Conservation (phyloP, 176 grass and related monocot species). For the Triticum timopheevii region DNA sequence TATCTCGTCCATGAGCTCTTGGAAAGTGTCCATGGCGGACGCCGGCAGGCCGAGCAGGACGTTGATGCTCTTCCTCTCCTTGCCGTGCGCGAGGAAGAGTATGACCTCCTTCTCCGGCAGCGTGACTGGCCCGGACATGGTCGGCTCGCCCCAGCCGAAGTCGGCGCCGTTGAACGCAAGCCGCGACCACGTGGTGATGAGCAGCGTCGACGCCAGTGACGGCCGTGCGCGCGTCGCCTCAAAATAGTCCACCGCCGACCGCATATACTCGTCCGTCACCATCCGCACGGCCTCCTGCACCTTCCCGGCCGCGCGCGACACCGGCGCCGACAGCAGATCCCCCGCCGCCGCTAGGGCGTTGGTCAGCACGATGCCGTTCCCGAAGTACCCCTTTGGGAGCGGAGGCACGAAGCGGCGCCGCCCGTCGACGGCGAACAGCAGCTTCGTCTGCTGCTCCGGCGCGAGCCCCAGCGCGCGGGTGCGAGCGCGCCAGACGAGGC, state of each 20-base stretch:
- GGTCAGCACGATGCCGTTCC: slow-evolving; percentile 86
- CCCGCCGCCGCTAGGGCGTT: slow-evolving; percentile 52
- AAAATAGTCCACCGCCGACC: slow-evolving; percentile 92
- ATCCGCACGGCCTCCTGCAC: slow-evolving; percentile 66
- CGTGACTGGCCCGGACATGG: slow-evolving; percentile 74
- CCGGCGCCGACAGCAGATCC: slow-evolving; percentile 51
- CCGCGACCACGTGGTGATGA: slow-evolving; percentile 91
- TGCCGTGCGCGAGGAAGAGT: slow-evolving; percentile 80
- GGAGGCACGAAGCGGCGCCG: slow-evolving; percentile 58
- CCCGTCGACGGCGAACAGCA: slow-evolving; percentile 92
- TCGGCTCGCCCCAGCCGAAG: slow-evolving; percentile 84
- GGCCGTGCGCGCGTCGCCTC: slow-evolving; percentile 76
- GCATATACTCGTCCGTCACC: slow-evolving; percentile 93
- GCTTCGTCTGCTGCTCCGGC: slow-evolving; percentile 72
- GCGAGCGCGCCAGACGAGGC: slow-evolving; percentile 80
- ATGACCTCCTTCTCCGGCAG: slow-evolving; percentile 95
- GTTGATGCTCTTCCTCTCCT: slow-evolving; percentile 84
- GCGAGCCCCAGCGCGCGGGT: slow-evolving; percentile 48
- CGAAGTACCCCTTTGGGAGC: slow-evolving; percentile 72
- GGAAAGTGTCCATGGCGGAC: slow-evolving; percentile 77
- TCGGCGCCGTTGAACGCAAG: slow-evolving; percentile 78
- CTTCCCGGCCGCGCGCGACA: slow-evolving; percentile 49
- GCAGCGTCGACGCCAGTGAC: slow-evolving; percentile 72
- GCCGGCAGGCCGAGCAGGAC: slow-evolving; percentile 86
- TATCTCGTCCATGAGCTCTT: slow-evolving; percentile 83